Evolutionary conservation across 352 stramenopile species (phyloP).

Genomic region (Pythium chondricola): DNA sequence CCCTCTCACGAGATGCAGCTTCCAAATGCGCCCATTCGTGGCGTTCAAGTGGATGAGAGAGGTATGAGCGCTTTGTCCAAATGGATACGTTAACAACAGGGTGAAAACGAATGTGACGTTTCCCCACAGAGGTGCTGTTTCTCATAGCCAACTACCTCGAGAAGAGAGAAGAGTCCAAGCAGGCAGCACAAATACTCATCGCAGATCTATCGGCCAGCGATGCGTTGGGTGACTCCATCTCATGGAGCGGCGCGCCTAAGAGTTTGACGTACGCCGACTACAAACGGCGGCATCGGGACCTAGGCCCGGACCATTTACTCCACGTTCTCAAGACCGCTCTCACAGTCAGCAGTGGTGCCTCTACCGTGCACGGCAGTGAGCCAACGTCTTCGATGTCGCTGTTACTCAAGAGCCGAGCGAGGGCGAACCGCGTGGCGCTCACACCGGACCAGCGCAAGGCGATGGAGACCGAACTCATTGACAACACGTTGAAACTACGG

Average conservation of each 20-base stretch:
- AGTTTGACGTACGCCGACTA: conserved; percentile 69
- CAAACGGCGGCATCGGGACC: conserved; percentile 60
- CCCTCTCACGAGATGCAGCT: too few species aligned
- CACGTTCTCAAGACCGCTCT: conserved; percentile 29
- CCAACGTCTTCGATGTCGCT: conserved; percentile 29
- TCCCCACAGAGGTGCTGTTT: conserved; percentile 71
- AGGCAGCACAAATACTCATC: conserved; percentile 60
- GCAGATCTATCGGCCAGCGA: conserved; percentile 53
- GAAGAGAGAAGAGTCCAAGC: conserved; percentile 49
- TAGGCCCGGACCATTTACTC: conserved; percentile 60
- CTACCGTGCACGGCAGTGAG: neutral
- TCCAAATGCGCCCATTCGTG: too few species aligned
- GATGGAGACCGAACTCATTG: conserved; percentile 54
- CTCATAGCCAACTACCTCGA: conserved; percentile 83
- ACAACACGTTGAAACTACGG: conserved; percentile 32
- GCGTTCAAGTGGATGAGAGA: neutral
- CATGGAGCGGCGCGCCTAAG: conserved; percentile 53
- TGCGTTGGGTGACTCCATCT: conserved; percentile 47
- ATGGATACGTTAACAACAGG: neutral
- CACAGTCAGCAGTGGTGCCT: conserved; percentile 5
- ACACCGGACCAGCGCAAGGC: conserved; percentile 29
- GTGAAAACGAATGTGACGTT: too few species aligned
- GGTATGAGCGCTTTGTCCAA: neutral
- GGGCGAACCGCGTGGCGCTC: conserved; percentile 26
- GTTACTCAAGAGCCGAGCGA: conserved; percentile 45